A percentile compares a stretch with the other conserved stretches of the same genome.
Conservation (phyloP, 2,329 filamentous ascomycete species). For the Teratosphaeria destructans region DNA sequence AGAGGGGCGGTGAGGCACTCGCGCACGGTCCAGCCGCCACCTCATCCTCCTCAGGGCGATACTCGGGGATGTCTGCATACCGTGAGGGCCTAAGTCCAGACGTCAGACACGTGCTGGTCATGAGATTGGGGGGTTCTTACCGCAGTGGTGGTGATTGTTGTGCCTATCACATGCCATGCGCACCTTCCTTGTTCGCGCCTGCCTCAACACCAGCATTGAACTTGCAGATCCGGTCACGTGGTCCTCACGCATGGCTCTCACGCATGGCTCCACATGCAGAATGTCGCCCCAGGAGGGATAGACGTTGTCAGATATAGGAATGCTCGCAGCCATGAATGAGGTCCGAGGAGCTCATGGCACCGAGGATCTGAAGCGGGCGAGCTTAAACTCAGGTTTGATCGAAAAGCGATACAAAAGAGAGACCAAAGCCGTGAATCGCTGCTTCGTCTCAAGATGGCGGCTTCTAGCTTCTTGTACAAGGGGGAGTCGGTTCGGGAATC, state of each 20-base stretch:
- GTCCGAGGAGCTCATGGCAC: too few relatives aligned
- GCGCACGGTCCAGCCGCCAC: not conserved
- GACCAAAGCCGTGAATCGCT: too few relatives aligned
- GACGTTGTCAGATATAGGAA: not conserved
- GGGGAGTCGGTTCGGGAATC: too few relatives aligned
- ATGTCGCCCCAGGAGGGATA: too few relatives aligned
- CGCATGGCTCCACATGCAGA: not conserved
- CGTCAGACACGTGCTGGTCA: not conserved
- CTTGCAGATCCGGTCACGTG: not conserved
- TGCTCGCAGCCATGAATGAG: not conserved
- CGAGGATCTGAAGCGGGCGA: too few relatives aligned
- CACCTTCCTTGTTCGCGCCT: not conserved
- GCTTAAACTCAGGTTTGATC: too few relatives aligned
- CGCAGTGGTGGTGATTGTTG: not conserved
- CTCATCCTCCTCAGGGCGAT: not conserved
- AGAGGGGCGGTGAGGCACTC: not conserved
- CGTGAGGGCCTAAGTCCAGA: not conserved
- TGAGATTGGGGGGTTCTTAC: not conserved
- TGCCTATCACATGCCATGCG: not conserved
- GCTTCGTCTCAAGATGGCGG: too few relatives aligned
- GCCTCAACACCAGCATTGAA: not conserved
- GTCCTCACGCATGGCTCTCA: too few relatives aligned
- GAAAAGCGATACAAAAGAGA: too few relatives aligned
- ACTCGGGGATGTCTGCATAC: not conserved
- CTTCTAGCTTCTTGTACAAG: too few relatives aligned